phyloP scores from a whole-genome alignment of 108 stramenopile genomes.

The Cyclotella baltica region DNA sequence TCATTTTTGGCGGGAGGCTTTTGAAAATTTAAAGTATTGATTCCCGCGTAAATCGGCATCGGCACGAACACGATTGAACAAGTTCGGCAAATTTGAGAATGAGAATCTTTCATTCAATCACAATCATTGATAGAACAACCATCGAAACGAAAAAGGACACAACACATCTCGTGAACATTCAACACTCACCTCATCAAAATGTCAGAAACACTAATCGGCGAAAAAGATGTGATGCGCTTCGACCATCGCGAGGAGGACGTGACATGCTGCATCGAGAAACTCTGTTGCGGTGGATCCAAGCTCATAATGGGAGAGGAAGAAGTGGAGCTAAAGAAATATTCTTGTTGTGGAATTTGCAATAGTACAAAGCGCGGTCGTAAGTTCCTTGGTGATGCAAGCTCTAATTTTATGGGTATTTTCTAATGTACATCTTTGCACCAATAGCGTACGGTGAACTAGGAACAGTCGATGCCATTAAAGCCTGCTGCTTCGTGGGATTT shows the following conservation, averaged over 20 bases:
- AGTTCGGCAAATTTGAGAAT: too few relatives aligned
- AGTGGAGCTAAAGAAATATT: neutral
- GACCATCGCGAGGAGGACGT: slow-evolving; percentile 10
- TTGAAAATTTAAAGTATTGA: too few relatives aligned
- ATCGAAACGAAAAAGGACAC: too few relatives aligned
- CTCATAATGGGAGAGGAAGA: slow-evolving; percentile 8
- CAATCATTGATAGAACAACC: too few relatives aligned
- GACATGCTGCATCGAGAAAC: slow-evolving; percentile 10
- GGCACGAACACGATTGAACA: too few relatives aligned
- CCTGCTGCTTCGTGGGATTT: slow-evolving; percentile 41
- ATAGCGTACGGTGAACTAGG: slow-evolving; percentile 55
- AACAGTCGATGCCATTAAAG: slow-evolving; percentile 25
- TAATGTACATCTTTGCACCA: neutral
- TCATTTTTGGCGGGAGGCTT: too few relatives aligned
- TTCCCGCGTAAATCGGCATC: too few relatives aligned
- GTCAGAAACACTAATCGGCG: neutral
- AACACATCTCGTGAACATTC: too few relatives aligned
- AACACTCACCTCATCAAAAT: too few relatives aligned
- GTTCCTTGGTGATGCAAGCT: neutral
- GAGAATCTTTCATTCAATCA: too few relatives aligned
- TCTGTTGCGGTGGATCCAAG: slow-evolving; percentile 10
- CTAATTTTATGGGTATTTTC: neutral
- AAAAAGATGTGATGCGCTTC: slow-evolving; percentile 6
- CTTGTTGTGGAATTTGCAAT: slow-evolving; percentile 8
- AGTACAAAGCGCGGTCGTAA: slow-evolving; percentile 7